Conservation (phyloP, 257 asterid genomes). For the Solanum tacnaense region DNA sequence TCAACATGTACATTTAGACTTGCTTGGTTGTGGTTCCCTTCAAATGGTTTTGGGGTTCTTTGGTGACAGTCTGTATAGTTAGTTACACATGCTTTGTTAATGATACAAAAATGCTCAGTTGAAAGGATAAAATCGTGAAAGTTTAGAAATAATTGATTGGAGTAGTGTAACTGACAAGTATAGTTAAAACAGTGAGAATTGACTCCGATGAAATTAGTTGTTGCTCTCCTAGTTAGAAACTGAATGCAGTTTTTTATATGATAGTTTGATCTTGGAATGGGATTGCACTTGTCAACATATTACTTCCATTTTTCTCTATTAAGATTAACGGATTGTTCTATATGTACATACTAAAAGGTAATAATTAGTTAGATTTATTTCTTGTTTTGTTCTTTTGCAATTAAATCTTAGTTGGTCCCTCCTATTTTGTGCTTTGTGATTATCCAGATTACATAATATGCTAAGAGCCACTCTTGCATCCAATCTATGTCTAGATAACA, state of each 20-base stretch:
- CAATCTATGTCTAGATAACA: neutral
- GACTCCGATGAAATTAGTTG: neutral
- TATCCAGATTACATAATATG: neutral
- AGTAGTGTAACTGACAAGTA: neutral
- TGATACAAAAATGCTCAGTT: neutral
- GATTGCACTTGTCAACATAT: neutral
- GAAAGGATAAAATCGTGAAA: neutral
- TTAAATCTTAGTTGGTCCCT: neutral
- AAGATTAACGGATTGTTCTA: conserved; percentile 27
- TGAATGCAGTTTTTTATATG: neutral
- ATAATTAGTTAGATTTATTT: neutral
- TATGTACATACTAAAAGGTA: neutral
- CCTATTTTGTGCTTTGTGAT: neutral
- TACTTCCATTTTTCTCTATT: conserved; percentile 8
- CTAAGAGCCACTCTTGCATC: neutral
- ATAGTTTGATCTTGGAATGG: no score
- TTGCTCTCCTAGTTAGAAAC: neutral
- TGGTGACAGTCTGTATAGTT: neutral
- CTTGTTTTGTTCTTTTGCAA: neutral
- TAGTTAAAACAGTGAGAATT: neutral
- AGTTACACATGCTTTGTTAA: neutral
- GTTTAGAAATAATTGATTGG: neutral
- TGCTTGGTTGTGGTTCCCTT: neutral
- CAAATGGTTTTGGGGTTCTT: neutral
- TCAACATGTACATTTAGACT: neutral